phyloP scores from a whole-genome alignment of 148 eudicot species.

The Drosera capensis region DNA sequence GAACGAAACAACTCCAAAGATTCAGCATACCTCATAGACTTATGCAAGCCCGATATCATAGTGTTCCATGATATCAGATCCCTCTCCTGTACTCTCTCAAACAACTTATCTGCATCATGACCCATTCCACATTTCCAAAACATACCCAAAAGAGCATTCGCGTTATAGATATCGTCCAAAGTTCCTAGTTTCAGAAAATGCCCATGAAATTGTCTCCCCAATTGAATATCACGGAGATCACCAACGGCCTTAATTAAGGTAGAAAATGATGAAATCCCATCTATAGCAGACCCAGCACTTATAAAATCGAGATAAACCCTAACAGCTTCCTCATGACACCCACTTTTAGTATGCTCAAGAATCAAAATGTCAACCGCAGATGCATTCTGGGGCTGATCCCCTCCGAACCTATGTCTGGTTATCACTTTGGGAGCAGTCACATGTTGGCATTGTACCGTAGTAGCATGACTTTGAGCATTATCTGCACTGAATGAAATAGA shows the following conservation, averaged over 20 bases:
- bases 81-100: conserved; percentile 12
- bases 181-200: conserved; percentile 17
- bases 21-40: conserved; percentile 6
- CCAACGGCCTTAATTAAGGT: conserved; percentile 22
- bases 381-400: conserved; percentile 1
- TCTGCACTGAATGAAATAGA: too few relatives aligned
- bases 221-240: conserved; percentile 8
- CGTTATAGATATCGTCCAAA: conserved; percentile 15
- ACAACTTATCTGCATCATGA: conserved; percentile 14
- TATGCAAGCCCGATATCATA: conserved; percentile 21
- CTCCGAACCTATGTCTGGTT: neutral
- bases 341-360: conserved; percentile 11
- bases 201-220: conserved; percentile 16
- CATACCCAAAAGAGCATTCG: conserved; percentile 18
- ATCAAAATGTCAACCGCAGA: conserved; percentile 10
- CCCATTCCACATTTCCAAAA: conserved; percentile 17
- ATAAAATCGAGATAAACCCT: conserved; percentile 12
- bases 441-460: neutral
- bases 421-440: neutral
- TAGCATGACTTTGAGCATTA: neutral
- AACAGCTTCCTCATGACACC: conserved; percentile 14
- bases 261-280: conserved; percentile 10
- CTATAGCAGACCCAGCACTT: conserved; percentile 1
- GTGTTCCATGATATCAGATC: conserved; percentile 23
- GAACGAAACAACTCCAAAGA: conserved; percentile 13